Conservation (phyloP, 768 basidiomycete species). For the Crassisporium funariophilum region DNA sequence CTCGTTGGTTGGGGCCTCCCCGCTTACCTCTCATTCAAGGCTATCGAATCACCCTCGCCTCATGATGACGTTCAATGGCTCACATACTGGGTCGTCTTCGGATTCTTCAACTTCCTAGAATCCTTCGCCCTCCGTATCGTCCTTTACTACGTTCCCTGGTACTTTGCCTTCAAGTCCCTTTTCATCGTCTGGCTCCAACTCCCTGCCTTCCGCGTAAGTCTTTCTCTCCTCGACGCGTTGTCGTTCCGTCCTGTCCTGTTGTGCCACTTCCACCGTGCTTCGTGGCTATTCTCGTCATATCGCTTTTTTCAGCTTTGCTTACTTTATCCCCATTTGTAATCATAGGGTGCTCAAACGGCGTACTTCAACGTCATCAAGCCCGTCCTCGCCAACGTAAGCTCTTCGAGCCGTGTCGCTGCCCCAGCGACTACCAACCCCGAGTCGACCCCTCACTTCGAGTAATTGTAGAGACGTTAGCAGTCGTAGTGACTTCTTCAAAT, state of each 20-base stretch:
- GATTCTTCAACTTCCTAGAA: constrained; percentile 92
- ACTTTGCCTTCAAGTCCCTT: constrained; percentile 88
- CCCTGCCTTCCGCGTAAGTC: constrained; percentile 77
- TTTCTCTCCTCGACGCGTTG: constrained; percentile 11
- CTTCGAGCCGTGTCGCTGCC: constrained; percentile 44
- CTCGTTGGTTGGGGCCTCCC: constrained; percentile 94
- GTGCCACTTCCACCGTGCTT: constrained; percentile 21
- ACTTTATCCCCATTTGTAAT: constrained; percentile 22
- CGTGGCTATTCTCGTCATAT: constrained; percentile 15
- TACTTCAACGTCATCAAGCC: constrained; percentile 83
- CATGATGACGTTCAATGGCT: constrained; percentile 94
- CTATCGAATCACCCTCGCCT: constrained; percentile 82
- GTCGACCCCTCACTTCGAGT: constrained; percentile 31
- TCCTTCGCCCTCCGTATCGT: constrained; percentile 79
- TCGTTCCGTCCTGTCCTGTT: constrained; percentile 19
- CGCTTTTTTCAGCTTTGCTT: constrained; percentile 14
- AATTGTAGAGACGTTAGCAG: constrained; percentile 13
- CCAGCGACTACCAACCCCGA: constrained; percentile 56
- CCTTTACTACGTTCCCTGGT: constrained; percentile 94
- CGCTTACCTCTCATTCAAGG: constrained; percentile 93
- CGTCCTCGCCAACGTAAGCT: constrained; percentile 64
- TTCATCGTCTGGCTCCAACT: constrained; percentile 94
- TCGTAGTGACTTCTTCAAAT: background rate
- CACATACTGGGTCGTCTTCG: constrained; percentile 97
- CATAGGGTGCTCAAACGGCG: constrained; percentile 82